Conservation (phyloP, 805 yeast genomes). For the Komagataella pastoris region DNA sequence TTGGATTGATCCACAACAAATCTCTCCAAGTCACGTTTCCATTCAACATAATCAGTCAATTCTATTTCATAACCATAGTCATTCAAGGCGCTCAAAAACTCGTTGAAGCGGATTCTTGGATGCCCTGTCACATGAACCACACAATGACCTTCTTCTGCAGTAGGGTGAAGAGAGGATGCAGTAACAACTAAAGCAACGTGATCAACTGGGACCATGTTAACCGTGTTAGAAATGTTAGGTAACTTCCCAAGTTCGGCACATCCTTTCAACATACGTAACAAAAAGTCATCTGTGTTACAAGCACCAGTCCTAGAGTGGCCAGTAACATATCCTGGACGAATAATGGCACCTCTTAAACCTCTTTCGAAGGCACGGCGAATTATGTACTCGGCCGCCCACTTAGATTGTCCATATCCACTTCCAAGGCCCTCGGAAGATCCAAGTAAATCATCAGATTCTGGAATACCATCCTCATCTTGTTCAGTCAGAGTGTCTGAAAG, state of each 20-base stretch:
- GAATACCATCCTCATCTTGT: conserved; percentile 58
- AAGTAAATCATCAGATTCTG: conserved; percentile 69
- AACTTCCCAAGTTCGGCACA: conserved; percentile 75
- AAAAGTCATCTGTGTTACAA: conserved; percentile 92
- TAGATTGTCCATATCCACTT: conserved; percentile 93
- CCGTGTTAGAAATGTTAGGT: conserved; percentile 79
- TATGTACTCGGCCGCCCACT: conserved; percentile 93
- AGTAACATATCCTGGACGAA: conserved; percentile 93
- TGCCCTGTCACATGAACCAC: conserved; percentile 98
- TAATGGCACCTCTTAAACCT: conserved; percentile 80
- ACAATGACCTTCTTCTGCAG: conserved; percentile 19
- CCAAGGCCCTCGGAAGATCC: conserved; percentile 79
- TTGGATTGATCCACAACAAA: conserved; percentile 62
- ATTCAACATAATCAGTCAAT: conserved; percentile 53
- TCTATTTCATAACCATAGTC: conserved; percentile 62
- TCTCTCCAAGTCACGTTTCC: conserved; percentile 69
- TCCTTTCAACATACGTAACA: conserved; percentile 89
- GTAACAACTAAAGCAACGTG: conserved; percentile 90
- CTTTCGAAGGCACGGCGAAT: conserved; percentile 77
- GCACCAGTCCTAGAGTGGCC: conserved; percentile 80
- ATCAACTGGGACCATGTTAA: conserved; percentile 96
- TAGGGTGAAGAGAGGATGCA: conserved; percentile 69
- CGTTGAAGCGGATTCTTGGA: conserved; percentile 75
- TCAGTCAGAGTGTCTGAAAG: conserved; percentile 59
- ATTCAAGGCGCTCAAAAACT: conserved; percentile 53